Evolutionary conservation across 148 eudicot species (phyloP), one percentile per base, ranked within the genome.

Genomic region (Polygonum maritimum): DNA sequence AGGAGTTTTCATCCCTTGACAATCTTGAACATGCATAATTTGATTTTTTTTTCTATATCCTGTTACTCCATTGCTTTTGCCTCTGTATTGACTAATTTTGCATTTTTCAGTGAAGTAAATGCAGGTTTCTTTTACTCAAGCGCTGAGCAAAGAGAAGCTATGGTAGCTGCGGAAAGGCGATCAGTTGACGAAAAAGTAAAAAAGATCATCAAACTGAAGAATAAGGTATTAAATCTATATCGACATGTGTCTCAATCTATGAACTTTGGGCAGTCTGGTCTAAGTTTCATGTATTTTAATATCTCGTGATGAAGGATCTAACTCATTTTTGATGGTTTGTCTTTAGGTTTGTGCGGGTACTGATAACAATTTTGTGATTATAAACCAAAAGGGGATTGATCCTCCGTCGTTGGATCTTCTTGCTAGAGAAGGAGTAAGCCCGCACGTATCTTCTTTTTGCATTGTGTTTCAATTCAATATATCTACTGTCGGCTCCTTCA

Each of bases 51-150:
- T n/a, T 31, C 13, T 48, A 57, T 21, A 57, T 19, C 1, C 21
- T 57, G 63, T 10, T 21, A 12, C 8, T 57, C 26, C 2, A 7
- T 19, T 69, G 40, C 18, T n/a, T 3, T 35, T 69, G 40, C 45
- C 72, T 35, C 72, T 36, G 41, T 40, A 41, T 44, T 21, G 80
- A 67, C 82, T 84, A 47, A 82, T 58, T 26, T 21, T 40, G 35
- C n/a, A 58, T 40, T n/a, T 76, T 55, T 76, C 76, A 95, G 98
- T 89, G 98, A 95, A 86, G 78, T 95, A 85, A 95, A 95, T 90
- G 97, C 98, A 84, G 98, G 98, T 21, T 95, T 92, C 80, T 95
- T 92, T 85, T 95, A 95, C 88, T 92, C 98, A 49, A 95, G 76
- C 80, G 97, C 98, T 5, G 94, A 90, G 72, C 98, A 95, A 85